Base-by-base conservation (phyloP, 2,329 filamentous ascomycete species). In the Cladophialophora yegresii region DNA sequence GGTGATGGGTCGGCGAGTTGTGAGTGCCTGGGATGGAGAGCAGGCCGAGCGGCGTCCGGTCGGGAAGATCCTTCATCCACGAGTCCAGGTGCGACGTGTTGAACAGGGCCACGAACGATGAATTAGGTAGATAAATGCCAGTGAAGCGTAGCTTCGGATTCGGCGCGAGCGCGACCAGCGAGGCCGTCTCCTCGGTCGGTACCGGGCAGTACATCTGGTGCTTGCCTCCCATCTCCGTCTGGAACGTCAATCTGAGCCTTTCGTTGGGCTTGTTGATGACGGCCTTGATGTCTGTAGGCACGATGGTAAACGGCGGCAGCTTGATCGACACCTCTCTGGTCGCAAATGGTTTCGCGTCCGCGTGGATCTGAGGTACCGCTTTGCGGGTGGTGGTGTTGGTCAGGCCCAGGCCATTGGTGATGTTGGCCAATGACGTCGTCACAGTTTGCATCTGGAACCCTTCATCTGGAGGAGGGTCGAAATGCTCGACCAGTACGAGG, bases 1-100 rank as follows among this genome's bases (percentile, higher is more conserved):
- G 84, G 80, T 96, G 84, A 78, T 86, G 89, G 9, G 93, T 96
- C 6, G 95, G 91, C 20, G 90, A 91, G 79, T 99, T 98, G 81
- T 99, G 95, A 0, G 95, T 97, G 68, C 95, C 95, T 16, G 95
- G 95, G 67, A 98, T 95, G 56, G 90, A 95, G 56, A 99, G 85
- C 2, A 89, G 84, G 0, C 91, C 90, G 4, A 98, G 81, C 1
- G 91, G 87, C 58, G 86, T 89, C 22, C 87, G 83, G 72, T 93
- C 85, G 65, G 84, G 81, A 49, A 98, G 82, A 66, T 87, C 83
- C 62, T 82, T 78, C 93, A 98, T 98, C 95, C 95, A 96, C 59
- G 82, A 78, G 67, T 86, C 75, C 56, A 93, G 84, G 60, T 86
- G 83, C 16, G 88, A 84, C 4, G 87, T 92, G 67, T 87, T 91